Evolutionary conservation across 768 basidiomycete species (phyloP), one percentile per base, ranked within the genome.

Genomic region (Austroboletus eburneus): DNA sequence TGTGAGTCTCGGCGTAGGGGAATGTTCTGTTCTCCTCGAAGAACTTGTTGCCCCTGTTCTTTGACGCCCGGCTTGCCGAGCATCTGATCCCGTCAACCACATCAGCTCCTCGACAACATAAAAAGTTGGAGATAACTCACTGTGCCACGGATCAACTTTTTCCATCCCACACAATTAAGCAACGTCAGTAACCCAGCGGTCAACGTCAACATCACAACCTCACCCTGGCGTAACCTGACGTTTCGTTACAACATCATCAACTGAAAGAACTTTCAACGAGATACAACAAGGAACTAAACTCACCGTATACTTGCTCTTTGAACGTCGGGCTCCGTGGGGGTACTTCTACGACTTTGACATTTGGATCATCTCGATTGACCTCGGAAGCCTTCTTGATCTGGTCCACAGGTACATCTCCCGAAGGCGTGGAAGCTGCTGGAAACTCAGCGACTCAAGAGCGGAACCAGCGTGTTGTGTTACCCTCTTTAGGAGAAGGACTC

Each of bases 301-400:
- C 9, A 79, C 80, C 81, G 38, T 80, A 73, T 8, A 81, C 76
- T 47, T 69, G 72, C 38, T 83, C 79, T 59, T 80, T 82, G 67
- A 81, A 83, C 13, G 80, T 70, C 24, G 75, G 70, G 25, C 46
- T 54, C 30, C 45, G 62, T 41, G 48, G 54, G 12, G 58, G 47
- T 33, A 57, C 39, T 14, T 57, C 65, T 24, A 58, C 59, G 18
- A 64, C 55, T 18, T 61, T 59, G 43, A 53, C 27, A 18, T 52
- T 60, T 18, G 55, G 57, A 13, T 64, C 66, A 39, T 62, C 50
- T 45, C 45, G 44, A 36, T 57, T 40, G 20, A 59, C 62, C 25
- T 64, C 64, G 25, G 59, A 56, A 9, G 61, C 49, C 38, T 50
- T 50, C 46, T 56, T 57, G 33, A 58, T 62, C 48, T 59, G 63